Evolutionary conservation across 2,329 filamentous ascomycete species (phyloP).

Genomic region (Microdochium paspali): DNA sequence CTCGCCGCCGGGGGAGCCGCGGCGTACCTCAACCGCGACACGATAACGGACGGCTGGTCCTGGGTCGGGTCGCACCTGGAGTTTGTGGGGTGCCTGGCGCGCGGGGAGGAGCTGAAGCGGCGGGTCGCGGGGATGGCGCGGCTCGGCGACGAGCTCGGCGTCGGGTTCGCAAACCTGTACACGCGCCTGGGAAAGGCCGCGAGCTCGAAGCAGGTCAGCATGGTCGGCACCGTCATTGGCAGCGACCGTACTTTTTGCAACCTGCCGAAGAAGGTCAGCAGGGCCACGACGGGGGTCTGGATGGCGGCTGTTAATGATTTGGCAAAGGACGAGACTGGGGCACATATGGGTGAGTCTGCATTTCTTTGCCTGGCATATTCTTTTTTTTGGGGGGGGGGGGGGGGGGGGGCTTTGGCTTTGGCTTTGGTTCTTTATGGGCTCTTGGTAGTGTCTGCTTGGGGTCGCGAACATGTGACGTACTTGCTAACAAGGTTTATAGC

Average conservation of each 20-base stretch:
- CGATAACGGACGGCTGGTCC: conserved; percentile 63
- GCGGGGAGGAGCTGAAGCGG: conserved; percentile 71
- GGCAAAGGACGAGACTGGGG: conserved; percentile 67
- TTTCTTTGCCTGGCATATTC: neutral
- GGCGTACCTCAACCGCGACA: conserved; percentile 76
- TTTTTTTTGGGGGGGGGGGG: no score
- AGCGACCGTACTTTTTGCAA: conserved; percentile 83
- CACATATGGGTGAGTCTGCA: conserved; percentile 58
- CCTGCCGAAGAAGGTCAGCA: conserved; percentile 47
- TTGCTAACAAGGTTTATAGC: conserved; percentile 22
- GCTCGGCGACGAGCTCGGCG: conserved; percentile 52
- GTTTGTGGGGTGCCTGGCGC: conserved; percentile 82
- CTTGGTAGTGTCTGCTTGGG: no score
- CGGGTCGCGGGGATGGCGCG: conserved; percentile 61
- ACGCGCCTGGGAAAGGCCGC: conserved; percentile 70
- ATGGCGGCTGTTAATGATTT: conserved; percentile 67
- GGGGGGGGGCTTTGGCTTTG: no score
- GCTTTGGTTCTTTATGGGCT: no score
- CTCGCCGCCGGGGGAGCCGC: conserved; percentile 76
- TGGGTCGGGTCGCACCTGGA: conserved; percentile 90
- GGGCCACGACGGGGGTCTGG: conserved; percentile 45
- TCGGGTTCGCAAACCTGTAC: conserved; percentile 82
- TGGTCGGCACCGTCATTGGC: conserved; percentile 52
- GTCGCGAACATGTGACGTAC: no score
- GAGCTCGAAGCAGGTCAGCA: conserved; percentile 36